Evolutionary conservation across 306 rosid genomes (phyloP), one percentile per base, ranked within the genome.

Genomic region (Ormosia semicastrata): DNA sequence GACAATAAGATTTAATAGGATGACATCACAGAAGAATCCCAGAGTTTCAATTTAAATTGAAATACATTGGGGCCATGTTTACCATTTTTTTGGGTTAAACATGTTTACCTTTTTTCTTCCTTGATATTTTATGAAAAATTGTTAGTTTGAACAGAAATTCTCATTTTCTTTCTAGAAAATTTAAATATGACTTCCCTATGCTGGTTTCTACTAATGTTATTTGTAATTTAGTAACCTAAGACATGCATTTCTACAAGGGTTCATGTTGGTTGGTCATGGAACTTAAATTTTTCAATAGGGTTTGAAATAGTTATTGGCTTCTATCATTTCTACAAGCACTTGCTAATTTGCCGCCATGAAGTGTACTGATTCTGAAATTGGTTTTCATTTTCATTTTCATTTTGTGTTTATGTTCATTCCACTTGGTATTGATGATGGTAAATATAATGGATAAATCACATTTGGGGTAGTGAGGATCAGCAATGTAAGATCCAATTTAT

Each of bases 371-470:
- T 66, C 40, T 77, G 77, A 57, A 46, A n/a, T 46, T 76, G 39
- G 9, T 66, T 68, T 10, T 49, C 74, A 77, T 60, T 82, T 73
- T 66, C 8, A 41, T 66, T 69, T 50, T 73, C 46, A 24, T 59
- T 24, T 24, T 33, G 6, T 29, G 6, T 44, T 58, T 75, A 37
- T 18, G 30, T 24, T 49, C 39, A 29, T 73, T 71, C 24, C 29
- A 1, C 11, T 34, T 18, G 33, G 75, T 13, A 68, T 66, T 29
- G 36, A 11, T 9, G 18, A 17, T 59, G 44, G 15, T 59, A 12
- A 67, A 66, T 75, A 52, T 68, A 33, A 62, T 56, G 59, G 34
- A 63, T 81, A 76, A 64, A 40, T 77, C 41, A 3, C 18, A 74
- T 66, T 74, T 29, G 36, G 37, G 6, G 63, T 34, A 18, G 65